Conservation (phyloP, 345 rosid species). For the Syzygium grande region DNA sequence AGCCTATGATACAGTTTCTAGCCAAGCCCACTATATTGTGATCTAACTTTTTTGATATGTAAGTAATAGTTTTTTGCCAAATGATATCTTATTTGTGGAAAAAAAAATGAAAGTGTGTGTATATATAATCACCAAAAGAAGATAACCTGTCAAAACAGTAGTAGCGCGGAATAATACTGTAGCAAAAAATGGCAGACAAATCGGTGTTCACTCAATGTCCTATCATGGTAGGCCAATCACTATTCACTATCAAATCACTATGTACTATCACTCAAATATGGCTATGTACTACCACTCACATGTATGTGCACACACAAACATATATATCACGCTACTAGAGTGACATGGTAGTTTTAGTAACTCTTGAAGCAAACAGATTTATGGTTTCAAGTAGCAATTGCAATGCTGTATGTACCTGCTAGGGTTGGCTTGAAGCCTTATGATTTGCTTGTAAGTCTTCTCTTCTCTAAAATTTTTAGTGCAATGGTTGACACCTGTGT, state of each 20-base stretch:
- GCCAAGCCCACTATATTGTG: neutral
- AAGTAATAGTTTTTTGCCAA: neutral
- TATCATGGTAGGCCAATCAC: too few relatives aligned
- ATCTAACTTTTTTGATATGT: neutral
- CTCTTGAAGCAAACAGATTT: neutral
- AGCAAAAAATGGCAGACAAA: too few relatives aligned
- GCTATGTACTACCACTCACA: too few relatives aligned
- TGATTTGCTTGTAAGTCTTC: neutral
- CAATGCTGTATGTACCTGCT: neutral
- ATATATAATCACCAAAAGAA: neutral
- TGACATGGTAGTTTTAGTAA: neutral
- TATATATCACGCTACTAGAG: neutral
- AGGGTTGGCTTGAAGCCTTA: neutral
- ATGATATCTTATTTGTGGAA: neutral
- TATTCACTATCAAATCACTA: too few relatives aligned
- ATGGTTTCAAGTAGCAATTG: neutral
- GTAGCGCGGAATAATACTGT: too few relatives aligned
- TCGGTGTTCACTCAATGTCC: too few relatives aligned
- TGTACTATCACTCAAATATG: too few relatives aligned
- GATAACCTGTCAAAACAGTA: too few relatives aligned
- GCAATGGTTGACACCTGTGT: conserved; percentile 61
- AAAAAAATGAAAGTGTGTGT: neutral
- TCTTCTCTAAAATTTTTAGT: conserved; percentile 1
- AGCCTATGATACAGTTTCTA: neutral
- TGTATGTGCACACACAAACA: too few relatives aligned